Evolutionary conservation across 257 asterid species (phyloP).

Genomic region (Solanum commersonii): DNA sequence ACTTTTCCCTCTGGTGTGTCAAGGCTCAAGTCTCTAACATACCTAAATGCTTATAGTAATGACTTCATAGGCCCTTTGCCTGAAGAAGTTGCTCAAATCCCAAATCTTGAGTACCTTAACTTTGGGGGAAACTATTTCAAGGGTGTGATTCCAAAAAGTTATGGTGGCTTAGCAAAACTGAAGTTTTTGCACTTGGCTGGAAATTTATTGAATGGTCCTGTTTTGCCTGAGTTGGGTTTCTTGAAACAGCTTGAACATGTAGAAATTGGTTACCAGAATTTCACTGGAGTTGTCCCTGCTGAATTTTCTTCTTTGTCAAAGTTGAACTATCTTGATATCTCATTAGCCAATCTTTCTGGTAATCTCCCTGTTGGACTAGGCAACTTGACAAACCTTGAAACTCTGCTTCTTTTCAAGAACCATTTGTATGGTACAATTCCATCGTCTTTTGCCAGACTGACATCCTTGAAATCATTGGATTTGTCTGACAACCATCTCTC

Average conservation of each 20-base stretch:
- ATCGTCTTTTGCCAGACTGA: constrained; percentile 26
- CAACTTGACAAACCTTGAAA: constrained; percentile 33
- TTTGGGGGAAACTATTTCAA: constrained; percentile 83
- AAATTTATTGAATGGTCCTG: constrained; percentile 48
- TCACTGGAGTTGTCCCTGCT: constrained; percentile 38
- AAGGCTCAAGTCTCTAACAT: constrained; percentile 35
- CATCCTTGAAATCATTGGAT: constrained; percentile 39
- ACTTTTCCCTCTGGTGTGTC: constrained; percentile 57
- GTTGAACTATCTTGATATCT: constrained; percentile 54
- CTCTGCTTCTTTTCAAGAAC: constrained; percentile 46
- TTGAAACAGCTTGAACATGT: constrained; percentile 45
- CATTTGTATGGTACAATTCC: constrained; percentile 54
- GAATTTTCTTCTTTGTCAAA: constrained; percentile 29
- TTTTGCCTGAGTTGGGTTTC: constrained; percentile 45
- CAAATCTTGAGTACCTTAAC: constrained; percentile 65
- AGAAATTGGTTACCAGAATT: constrained; percentile 69
- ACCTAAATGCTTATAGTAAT: constrained; percentile 68
- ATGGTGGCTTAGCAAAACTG: constrained; percentile 36
- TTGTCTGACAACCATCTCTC: constrained; percentile 59
- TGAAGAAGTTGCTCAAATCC: constrained; percentile 33
- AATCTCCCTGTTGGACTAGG: constrained; percentile 45
- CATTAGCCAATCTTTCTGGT: constrained; percentile 63
- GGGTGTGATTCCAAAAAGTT: constrained; percentile 53
- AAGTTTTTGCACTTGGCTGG: constrained; percentile 53
- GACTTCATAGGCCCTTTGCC: constrained; percentile 62